Evolutionary conservation across 2,329 filamentous ascomycete species (phyloP).

Genomic region (Arthrinium phaeospermum): DNA sequence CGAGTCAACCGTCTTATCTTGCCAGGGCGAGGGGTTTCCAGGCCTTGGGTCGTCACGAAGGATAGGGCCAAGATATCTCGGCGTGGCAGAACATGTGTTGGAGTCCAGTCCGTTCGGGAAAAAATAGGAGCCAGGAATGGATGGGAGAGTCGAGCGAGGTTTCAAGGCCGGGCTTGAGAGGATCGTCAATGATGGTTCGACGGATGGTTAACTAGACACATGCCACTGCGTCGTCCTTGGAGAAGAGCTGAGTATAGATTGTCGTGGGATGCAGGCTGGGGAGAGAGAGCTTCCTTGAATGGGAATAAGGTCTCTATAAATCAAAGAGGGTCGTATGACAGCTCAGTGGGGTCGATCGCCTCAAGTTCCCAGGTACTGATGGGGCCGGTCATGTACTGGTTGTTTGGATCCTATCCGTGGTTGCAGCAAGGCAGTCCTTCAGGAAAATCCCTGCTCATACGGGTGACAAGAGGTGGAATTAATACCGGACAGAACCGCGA

Average conservation of each 20-base stretch:
- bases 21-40: not conserved
- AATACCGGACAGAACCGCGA: conserved; percentile 43
- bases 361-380: conserved; percentile 42
- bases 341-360: conserved; percentile 48
- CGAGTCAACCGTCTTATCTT: conserved; percentile 8
- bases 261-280: conserved; percentile 1
- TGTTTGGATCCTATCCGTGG: conserved; percentile 46
- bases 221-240: conserved; percentile 13
- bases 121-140: not conserved
- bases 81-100: conserved; percentile 4
- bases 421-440: conserved; percentile 46
- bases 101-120: not conserved
- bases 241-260: conserved; percentile 12
- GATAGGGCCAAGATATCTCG: not conserved
- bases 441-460: conserved; percentile 46
- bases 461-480: conserved; percentile 50
- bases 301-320: conserved; percentile 43
- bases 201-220: not conserved
- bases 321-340: conserved; percentile 44
- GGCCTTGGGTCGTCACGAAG: not conserved
- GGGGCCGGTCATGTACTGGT: conserved; percentile 49
- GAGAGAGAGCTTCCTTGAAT: conserved; percentile 28
- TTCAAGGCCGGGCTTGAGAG: not conserved
- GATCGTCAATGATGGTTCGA: not conserved
- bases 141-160: not conserved